Evolutionary conservation across 345 rosid species (phyloP), one percentile per base, ranked within the genome.

Genomic region (Acer saccharum): DNA sequence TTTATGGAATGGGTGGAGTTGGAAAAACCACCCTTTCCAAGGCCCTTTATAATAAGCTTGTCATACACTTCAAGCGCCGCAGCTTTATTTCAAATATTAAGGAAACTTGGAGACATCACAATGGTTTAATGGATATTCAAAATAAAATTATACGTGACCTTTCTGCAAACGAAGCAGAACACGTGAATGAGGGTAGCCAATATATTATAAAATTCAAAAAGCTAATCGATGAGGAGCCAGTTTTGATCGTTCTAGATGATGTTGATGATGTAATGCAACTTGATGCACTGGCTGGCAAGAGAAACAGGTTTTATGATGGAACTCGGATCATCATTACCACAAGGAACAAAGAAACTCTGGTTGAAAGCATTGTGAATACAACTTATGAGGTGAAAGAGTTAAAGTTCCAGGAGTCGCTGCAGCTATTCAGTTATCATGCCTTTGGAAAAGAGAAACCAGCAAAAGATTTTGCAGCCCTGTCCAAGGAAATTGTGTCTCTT

Each of bases 351-450:
- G 74, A 25, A 55, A 81, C 83, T 68, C 68, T 92, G 46, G 69
- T 16, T 67, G 81, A 39, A 65, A 66, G 68, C 60, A 7, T 61
- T 1, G 89, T 83, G 65, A 74, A 81, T 58, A 27, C 16, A 25
- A n/a, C 27, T 6, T 89, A 88, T 39, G 91, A 91, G 83, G 94
- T 94, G 65, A 71, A 61, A 46, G 87, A 86, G 77, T 83, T 92
- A 79, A 35, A 35, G 58, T 23, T 13, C 48, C 23, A 23, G 1
- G 74, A 78, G 57, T 85, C 97, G 0, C 74, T 88, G 58, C 83
- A 86, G 29, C 83, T 94, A 10, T 91, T 92, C 77, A 80, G 92
- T 73, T 82, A 83, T 67, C 94, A 91, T 77, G 94, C 97, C 25
- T 70, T 92, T 1, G 60, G 89, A 65, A 90, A 81, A 66, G 90